These are phyloP conservation scores for Ceratocystiopsis brevicomis DNA, from an alignment of 2,329 filamentous ascomycete genomes.

Conservation along the genomic window DNA sequence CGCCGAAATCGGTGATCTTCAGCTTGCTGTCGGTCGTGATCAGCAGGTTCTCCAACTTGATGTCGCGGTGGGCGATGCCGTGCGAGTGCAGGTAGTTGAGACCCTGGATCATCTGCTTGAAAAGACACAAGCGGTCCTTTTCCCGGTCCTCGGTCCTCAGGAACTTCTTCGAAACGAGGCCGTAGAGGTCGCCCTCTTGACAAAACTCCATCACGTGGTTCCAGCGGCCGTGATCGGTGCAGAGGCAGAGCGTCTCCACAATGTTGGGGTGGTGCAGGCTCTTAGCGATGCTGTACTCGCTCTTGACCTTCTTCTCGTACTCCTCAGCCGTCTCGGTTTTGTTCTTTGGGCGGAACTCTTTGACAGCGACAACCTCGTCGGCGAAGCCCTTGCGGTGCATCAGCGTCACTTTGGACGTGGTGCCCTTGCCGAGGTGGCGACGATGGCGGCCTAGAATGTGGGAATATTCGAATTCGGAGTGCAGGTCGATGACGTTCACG, in stretches of 20 bases:
- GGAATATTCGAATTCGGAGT: constrained; percentile 49
- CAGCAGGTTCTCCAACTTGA: constrained; percentile 76
- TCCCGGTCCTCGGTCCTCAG: constrained; percentile 44
- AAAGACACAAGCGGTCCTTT: constrained; percentile 60
- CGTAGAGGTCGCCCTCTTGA: constrained; percentile 61
- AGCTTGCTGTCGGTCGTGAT: constrained; percentile 62
- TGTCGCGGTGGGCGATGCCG: constrained; percentile 77
- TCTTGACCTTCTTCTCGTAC: constrained; percentile 79
- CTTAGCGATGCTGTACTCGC: constrained; percentile 75
- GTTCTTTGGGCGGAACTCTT: constrained; percentile 64
- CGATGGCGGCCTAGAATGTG: constrained; percentile 54
- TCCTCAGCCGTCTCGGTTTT: constrained; percentile 50
- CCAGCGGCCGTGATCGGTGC: constrained; percentile 56
- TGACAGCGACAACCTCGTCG: constrained; percentile 60
- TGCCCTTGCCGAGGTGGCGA: constrained; percentile 62
- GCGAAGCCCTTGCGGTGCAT: constrained; percentile 53
- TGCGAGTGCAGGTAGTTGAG: constrained; percentile 65
- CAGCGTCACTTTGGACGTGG: constrained; percentile 63
- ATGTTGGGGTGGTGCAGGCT: constrained; percentile 75
- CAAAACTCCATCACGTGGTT: constrained; percentile 93
- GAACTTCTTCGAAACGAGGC: constrained; percentile 51
- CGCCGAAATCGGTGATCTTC: constrained; percentile 84
- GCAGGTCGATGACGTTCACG: constrained; percentile 50
- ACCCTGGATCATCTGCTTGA: constrained; percentile 75
- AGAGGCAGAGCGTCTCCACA: constrained; percentile 60